Conservation (phyloP, 2,329 filamentous ascomycete genomes). For the Monilinia vaccinii-corymbosi region DNA sequence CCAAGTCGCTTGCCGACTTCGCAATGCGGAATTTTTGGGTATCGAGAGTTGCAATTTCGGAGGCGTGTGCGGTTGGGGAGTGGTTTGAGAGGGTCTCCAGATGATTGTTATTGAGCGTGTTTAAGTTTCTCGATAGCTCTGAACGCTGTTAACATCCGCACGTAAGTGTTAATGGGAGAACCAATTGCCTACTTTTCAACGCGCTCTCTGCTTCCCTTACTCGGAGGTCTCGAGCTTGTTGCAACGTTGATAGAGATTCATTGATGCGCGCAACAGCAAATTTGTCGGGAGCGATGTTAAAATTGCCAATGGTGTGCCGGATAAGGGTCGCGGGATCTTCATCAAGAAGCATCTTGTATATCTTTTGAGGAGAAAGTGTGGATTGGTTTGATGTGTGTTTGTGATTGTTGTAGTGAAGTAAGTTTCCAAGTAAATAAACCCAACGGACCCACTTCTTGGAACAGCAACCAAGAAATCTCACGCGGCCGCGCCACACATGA, state of each 20-base stretch:
- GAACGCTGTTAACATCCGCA: conserved; percentile 9
- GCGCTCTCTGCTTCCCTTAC: conserved; percentile 59
- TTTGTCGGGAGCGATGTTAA: conserved; percentile 88
- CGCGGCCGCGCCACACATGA: conserved; percentile 6
- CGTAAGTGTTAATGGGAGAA: conserved; percentile 17
- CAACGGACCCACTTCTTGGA: neutral
- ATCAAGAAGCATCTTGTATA: conserved; percentile 75
- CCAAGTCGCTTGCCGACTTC: conserved; percentile 81
- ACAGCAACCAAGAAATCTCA: neutral
- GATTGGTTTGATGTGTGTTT: neutral
- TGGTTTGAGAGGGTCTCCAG: conserved; percentile 66
- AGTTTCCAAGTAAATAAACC: conserved; percentile 6
- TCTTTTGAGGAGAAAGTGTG: neutral
- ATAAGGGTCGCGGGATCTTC: conserved; percentile 88
- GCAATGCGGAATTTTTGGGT: conserved; percentile 90
- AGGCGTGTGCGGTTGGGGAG: conserved; percentile 71
- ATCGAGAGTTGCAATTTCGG: conserved; percentile 77
- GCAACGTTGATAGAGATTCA: conserved; percentile 74
- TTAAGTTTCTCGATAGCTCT: conserved; percentile 65
- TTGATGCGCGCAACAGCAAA: conserved; percentile 72
- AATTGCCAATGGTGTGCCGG: conserved; percentile 83
- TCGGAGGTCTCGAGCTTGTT: conserved; percentile 72
- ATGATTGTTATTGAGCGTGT: conserved; percentile 67
- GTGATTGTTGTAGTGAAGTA: neutral
- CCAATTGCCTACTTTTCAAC: conserved; percentile 44